Evolutionary conservation across 805 yeast species (phyloP).

Genomic region (Helenozyma baotianmanensis): DNA sequence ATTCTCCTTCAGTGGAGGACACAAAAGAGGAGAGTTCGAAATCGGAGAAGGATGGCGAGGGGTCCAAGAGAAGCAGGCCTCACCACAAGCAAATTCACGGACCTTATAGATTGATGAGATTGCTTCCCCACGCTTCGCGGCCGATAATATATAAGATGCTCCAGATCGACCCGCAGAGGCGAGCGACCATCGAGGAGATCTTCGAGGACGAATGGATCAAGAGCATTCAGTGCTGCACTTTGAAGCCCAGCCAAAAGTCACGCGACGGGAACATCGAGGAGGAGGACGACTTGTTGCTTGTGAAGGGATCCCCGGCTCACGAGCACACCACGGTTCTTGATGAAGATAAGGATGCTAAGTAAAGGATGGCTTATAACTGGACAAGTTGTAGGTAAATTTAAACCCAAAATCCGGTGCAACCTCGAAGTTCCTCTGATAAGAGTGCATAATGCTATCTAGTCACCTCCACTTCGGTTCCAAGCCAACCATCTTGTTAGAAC

Average conservation of each 20-base stretch:
- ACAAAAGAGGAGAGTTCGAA: conserved; percentile 6
- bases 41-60: conserved; percentile 3
- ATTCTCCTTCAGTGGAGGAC: conserved; percentile 6
- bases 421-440: too few relatives aligned
- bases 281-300: conserved; percentile 33
- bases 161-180: conserved; percentile 50
- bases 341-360: conserved; percentile 5
- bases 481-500: neutral
- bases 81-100: conserved; percentile 65
- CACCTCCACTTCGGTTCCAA: neutral
- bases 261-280: conserved; percentile 27
- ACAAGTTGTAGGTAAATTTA: neutral
- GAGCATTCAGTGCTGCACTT: conserved; percentile 59
- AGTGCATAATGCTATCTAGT: neutral
- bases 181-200: conserved; percentile 67
- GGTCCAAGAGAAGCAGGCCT: conserved; percentile 28
- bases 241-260: conserved; percentile 20
- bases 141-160: conserved; percentile 68
- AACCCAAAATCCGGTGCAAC: neutral
- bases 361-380: neutral
- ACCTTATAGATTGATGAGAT: conserved; percentile 75
- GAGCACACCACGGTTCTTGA: conserved; percentile 35
- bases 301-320: conserved; percentile 35
- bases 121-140: conserved; percentile 78
- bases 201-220: conserved; percentile 68